phyloP scores from a whole-genome alignment of 768 basidiomycete genomes.

The Trametes coccinea region DNA sequence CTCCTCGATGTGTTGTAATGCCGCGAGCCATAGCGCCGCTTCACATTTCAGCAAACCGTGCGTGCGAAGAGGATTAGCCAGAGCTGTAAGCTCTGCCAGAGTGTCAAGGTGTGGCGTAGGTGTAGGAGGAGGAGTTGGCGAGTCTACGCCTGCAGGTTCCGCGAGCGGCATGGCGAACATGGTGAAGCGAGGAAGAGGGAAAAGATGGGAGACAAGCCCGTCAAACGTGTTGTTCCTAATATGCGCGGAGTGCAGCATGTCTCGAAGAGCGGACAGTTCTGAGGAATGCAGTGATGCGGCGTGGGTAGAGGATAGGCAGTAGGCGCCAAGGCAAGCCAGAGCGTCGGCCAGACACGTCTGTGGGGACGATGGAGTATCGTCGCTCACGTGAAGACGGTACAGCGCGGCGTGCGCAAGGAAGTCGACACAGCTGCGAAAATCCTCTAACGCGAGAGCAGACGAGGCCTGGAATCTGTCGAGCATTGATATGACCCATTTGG shows the following conservation, averaged over 20 bases:
- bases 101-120: background rate
- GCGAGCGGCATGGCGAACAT: slow-evolving; percentile 14
- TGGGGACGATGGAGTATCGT: slow-evolving; percentile 1
- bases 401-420: slow-evolving; percentile 28
- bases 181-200: slow-evolving; percentile 11
- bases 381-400: slow-evolving; percentile 6
- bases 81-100: slow-evolving; percentile 29
- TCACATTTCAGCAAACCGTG: slow-evolving; percentile 43
- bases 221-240: slow-evolving; percentile 18
- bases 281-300: background rate
- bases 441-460: slow-evolving; percentile 1
- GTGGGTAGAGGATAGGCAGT: slow-evolving; percentile 14
- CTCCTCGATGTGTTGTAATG: slow-evolving; percentile 47
- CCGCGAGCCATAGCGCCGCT: slow-evolving; percentile 54
- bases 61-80: slow-evolving; percentile 34
- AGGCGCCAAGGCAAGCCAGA: slow-evolving; percentile 17
- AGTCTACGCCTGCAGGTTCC: background rate
- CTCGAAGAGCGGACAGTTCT: slow-evolving; percentile 1
- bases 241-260: slow-evolving; percentile 4
- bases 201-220: slow-evolving; percentile 16
- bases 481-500: slow-evolving; percentile 30
- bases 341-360: slow-evolving; percentile 11
- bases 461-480: slow-evolving; percentile 19
- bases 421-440: slow-evolving; percentile 20
- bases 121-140: slow-evolving; percentile 15